Base-by-base conservation (phyloP, 2,329 filamentous ascomycete species). In the Penicillium sp. region DNA sequence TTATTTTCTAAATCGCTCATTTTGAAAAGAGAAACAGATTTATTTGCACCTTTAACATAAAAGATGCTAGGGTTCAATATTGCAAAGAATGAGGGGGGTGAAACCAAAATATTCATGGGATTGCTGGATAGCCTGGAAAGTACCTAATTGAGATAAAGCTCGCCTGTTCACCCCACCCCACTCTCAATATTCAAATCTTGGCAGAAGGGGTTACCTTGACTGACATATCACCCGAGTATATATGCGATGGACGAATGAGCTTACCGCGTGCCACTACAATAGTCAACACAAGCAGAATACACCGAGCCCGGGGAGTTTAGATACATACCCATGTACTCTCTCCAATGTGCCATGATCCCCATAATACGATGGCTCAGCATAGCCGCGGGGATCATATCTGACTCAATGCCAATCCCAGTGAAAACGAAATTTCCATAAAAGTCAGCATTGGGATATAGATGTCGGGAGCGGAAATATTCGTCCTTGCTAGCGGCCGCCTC, bases 341-440 rank as follows among this genome's bases (percentile, higher is more conserved):
- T 59, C 67, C 66, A 70, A 46, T 70, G 67, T 2, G 68, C 67
- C 65, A 70, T 69, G 10, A 69, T 63, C 0, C 66, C 68, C 27
- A 65, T 64, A 18, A 68, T 63, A 2, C 68, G 64, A 49, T 69
- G 64, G 3, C 61, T 47, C 13, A 70, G 37, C 62, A 69, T 69
- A 9, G 63, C 63, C 1, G 60, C 59, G 1, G 68, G 65, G 34
- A 69, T 65, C 13, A 66, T 59, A 9, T 69, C 65, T 1, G 62
- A 49, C 17, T 68, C 61, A 26, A 68, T 63, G 1, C 66, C 66
- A 17, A 77, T 66, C 3, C 68, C 74, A 0, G 68, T 73, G 49
- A 75, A 78, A 10, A 76, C 63, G 42, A 78, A 77, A 49, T 68
- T 68, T 4, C 71, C 73, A 54, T 73, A 77, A n/a, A 79, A 66